Evolutionary conservation across 1,284 basidiomycete genomes (phyloP), one percentile per base, ranked within the genome.

Genomic region (Rhodotorula sp.): DNA sequence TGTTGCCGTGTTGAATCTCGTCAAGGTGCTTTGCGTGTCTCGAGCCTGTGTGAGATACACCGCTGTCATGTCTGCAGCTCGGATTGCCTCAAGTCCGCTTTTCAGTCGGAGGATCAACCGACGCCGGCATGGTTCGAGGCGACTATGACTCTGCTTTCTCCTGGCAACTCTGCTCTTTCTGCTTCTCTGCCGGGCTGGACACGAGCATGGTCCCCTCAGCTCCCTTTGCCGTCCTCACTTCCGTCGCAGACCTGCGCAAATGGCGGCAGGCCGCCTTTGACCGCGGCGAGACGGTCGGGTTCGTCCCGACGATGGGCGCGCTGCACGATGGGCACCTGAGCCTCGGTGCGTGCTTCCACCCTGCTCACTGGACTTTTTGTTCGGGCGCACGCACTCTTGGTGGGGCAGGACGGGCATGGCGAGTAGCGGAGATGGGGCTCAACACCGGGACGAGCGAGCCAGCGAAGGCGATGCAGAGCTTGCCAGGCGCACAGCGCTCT

Each of bases 281-380:
- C 2, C 19, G 44, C 7, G 56, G 68, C 17, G 64, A 68, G 25
- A 58, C 87, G 5, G 92, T 99, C 7, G 96, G 96, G 0, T 92
- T 92, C 72, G 93, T 99, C 14, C 88, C 96, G 1, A 99, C 96
- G 53, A 99, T 99, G 97, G 96, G 96, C 42, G 95, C 95, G 1
- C 82, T 99, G 61, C 96, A 99, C 80, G 88, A 91, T 42, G 96
- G 97, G 0, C 96, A 98, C 81, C 84, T 97, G 53, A 88, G 90
- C 69, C 88, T 99, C 48, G 91, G 93, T 95, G 78, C 72, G 81
- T 78, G 3, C 2, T n/a, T 13, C n/a, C 1, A 21, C 9, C 12
- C 16, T 42, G n/a, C 50, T 50, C 19, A 7, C 7, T 7, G 41
- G 23, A 54, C 53, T 59, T 56, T 63, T 16, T 49, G 21, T 19